Conservation (phyloP, 768 basidiomycete species). For the Tricholoma bakamatsutake region DNA sequence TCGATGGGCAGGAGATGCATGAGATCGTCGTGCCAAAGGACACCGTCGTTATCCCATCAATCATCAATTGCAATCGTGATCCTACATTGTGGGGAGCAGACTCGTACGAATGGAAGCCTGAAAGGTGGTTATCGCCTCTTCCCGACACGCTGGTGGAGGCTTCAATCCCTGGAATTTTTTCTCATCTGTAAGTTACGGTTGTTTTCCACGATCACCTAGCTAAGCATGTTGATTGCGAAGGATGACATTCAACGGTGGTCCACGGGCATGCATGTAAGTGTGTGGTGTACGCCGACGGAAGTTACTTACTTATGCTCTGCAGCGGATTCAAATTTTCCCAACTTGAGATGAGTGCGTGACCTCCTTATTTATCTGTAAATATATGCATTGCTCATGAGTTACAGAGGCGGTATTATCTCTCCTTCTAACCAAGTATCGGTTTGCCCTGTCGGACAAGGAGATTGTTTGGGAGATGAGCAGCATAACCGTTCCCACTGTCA, state of each 20-base stretch:
- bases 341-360: too few relatives aligned
- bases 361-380: too few relatives aligned
- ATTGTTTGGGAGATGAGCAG: too few relatives aligned
- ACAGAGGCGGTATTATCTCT: too few relatives aligned
- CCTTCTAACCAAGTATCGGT: too few relatives aligned
- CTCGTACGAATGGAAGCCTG: slow-evolving; percentile 19
- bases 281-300: background rate
- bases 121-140: slow-evolving; percentile 18
- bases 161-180: background rate
- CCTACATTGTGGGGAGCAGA: slow-evolving; percentile 22
- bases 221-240: slow-evolving; percentile 14
- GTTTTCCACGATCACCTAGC: slow-evolving; percentile 26
- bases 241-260: slow-evolving; percentile 40
- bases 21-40: slow-evolving; percentile 25
- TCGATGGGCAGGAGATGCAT: slow-evolving; percentile 23
- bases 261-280: slow-evolving; percentile 40
- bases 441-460: too few relatives aligned
- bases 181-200: slow-evolving; percentile 27
- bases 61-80: slow-evolving; percentile 9
- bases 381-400: too few relatives aligned
- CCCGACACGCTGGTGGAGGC: slow-evolving; percentile 13
- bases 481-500: too few relatives aligned
- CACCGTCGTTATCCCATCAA: slow-evolving; percentile 25
- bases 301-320: background rate
- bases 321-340: slow-evolving; percentile 48